Base-by-base conservation (phyloP, 345 rosid genomes). In the Camelina hispida region DNA sequence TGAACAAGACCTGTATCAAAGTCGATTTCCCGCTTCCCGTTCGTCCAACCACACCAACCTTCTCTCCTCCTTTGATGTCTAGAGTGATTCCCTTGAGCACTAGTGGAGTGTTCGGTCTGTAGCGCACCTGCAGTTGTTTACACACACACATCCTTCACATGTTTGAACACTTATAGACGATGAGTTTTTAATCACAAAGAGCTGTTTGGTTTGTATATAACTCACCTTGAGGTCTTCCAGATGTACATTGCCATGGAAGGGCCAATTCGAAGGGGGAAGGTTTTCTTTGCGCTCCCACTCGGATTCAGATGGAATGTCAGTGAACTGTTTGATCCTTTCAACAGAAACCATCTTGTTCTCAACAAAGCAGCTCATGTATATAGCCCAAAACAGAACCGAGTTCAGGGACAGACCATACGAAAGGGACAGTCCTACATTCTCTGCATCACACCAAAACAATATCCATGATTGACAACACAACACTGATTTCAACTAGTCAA, bases 21-120 rank as follows among this genome's bases (percentile, higher is more conserved):
- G 97, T 95, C 12, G 99, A 90, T 73, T 95, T 92, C 75, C 99
- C 99, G 55, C 99, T 87, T 62, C 97, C 99, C 1, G 99, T 95
- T 35, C 97, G 89, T 25, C 99, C 99, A 40, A 92, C 99, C 16
- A 91, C 82, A 35, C 97, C 99, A 9, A 95, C 82, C 83, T 95
- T 92, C 63, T 95, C 96, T 30, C 97, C 99, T 14, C 97, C 97
- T 2, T 73, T 68, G 76, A 95, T 89, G 83, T 87, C 83, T 32
- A 91, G 81, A 70, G 78, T 87, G 28, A 95, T 83, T 62, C 99
- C 99, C 74, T 86, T 90, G 73, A 95, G 87, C 64, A 95, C 96
- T 40, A 95, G 78, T 57, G 97, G 97, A 25, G 96, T 91, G 83
- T 80, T 88, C 7, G 96, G 93, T 2, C 97, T 89, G 74, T 95